Conservation (phyloP, 2,329 filamentous ascomycete species). For the Scortechinia acanthostroma region DNA sequence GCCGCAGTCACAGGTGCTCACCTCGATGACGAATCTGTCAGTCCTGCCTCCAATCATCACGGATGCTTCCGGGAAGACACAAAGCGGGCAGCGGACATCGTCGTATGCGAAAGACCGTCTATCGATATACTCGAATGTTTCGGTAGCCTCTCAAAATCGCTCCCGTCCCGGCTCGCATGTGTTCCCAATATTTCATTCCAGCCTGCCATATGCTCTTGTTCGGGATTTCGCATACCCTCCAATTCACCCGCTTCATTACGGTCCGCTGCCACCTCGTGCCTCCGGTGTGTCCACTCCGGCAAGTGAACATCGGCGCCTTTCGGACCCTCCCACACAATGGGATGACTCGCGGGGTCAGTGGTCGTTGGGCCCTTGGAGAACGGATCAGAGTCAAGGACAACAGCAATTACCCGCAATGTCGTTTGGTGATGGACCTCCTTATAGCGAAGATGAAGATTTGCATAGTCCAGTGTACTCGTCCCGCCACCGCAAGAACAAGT, state of each 20-base stretch:
- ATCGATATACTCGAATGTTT: constrained; percentile 50
- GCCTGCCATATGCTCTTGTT: constrained; percentile 58
- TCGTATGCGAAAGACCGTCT: constrained; percentile 40
- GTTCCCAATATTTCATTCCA: constrained; percentile 61
- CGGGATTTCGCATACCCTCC: constrained; percentile 68
- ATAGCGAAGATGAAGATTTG: constrained; percentile 67
- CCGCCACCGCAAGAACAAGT: constrained; percentile 55
- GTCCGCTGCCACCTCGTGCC: constrained; percentile 44
- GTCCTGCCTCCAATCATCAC: neutral
- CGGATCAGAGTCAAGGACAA: constrained; percentile 18
- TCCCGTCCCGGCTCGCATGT: constrained; percentile 55
- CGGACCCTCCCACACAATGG: constrained; percentile 50
- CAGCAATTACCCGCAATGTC: constrained; percentile 31
- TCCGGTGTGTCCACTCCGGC: constrained; percentile 59
- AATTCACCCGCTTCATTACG: constrained; percentile 65
- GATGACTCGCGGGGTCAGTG: constrained; percentile 30
- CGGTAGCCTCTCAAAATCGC: constrained; percentile 23
- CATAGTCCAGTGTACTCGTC: constrained; percentile 59
- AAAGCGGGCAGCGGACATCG: neutral
- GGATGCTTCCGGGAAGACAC: neutral
- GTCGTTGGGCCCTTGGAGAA: constrained; percentile 11
- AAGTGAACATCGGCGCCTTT: constrained; percentile 53
- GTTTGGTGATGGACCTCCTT: constrained; percentile 62
- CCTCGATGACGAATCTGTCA: neutral
- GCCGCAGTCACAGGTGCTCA: neutral